phyloP scores from a whole-genome alignment of 2,329 filamentous ascomycete genomes.

The Arthrobotrys pseudoclavata region DNA sequence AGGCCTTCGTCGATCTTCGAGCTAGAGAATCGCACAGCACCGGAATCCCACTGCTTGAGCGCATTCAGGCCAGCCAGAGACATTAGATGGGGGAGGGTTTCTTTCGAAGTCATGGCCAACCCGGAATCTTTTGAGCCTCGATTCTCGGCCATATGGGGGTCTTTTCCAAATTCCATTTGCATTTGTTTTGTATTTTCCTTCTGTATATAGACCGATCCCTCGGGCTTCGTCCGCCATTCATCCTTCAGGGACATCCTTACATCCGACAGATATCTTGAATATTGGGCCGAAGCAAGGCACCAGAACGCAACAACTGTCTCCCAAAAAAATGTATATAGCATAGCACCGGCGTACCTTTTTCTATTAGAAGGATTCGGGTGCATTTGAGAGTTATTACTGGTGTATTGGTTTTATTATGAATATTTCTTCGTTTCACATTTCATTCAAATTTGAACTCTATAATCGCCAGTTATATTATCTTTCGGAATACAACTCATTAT shows the following conservation, averaged over 20 bases:
- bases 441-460: slow-evolving; percentile 1
- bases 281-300: slow-evolving; percentile 29
- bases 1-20: slow-evolving; percentile 21
- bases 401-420: slow-evolving; percentile 18
- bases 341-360: slow-evolving; percentile 31
- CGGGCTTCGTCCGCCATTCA: slow-evolving; percentile 22
- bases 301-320: slow-evolving; percentile 19
- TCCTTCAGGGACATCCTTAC: slow-evolving; percentile 11
- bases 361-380: slow-evolving; percentile 23
- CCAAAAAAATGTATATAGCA: slow-evolving; percentile 24
- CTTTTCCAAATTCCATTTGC: neutral
- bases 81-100: slow-evolving; percentile 12
- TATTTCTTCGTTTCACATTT: slow-evolving; percentile 1
- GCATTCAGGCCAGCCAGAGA: slow-evolving; percentile 20
- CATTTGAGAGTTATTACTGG: slow-evolving; percentile 30
- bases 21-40: slow-evolving; percentile 5
- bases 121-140: slow-evolving; percentile 1
- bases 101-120: slow-evolving; percentile 7
- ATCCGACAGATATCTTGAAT: slow-evolving; percentile 16
- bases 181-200: slow-evolving; percentile 9
- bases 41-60: slow-evolving; percentile 1
- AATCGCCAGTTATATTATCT: slow-evolving; percentile 8
- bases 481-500: slow-evolving; percentile 12
- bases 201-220: slow-evolving; percentile 23
- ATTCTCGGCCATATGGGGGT: neutral